Evolutionary conservation across 805 yeast species (phyloP).

Genomic region (Kodamaea neixiangensis): DNA sequence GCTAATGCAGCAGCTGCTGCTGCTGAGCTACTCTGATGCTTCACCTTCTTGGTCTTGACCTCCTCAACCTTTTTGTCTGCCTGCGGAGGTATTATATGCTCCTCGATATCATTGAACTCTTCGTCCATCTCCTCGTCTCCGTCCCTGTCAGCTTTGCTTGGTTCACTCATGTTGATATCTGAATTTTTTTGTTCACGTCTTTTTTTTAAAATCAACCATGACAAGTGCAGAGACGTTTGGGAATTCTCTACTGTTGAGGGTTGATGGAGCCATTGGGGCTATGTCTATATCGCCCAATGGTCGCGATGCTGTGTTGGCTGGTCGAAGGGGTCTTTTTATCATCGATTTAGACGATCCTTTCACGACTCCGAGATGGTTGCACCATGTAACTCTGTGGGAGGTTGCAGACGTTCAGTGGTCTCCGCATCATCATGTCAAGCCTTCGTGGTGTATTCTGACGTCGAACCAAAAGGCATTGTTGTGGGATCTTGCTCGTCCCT

Average conservation of each 20-base stretch:
- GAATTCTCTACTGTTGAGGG: conserved; percentile 76
- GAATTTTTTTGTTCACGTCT: not conserved
- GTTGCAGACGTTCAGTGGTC: conserved; percentile 99
- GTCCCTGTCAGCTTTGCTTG: not conserved
- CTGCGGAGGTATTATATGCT: conserved; percentile 10
- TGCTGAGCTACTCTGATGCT: conserved; percentile 3
- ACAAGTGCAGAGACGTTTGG: conserved; percentile 65
- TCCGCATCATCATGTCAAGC: conserved; percentile 75
- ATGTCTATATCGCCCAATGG: conserved; percentile 89
- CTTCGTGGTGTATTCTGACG: conserved; percentile 90
- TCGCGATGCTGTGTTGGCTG: conserved; percentile 90
- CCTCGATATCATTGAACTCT: conserved; percentile 25
- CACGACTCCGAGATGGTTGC: conserved; percentile 91
- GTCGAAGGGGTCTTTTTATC: conserved; percentile 75
- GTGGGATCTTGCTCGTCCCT: conserved; percentile 84
- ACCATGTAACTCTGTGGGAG: conserved; percentile 93
- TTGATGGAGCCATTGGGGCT: conserved; percentile 90
- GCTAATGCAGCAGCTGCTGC: conserved; percentile 12
- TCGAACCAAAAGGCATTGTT: conserved; percentile 93
- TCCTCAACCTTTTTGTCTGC: not conserved
- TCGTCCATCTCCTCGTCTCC: conserved; percentile 22
- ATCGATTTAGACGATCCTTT: conserved; percentile 96
- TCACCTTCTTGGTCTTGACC: conserved; percentile 7
- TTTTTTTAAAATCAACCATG: conserved; percentile 14
- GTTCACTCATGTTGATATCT: not conserved